Conservation (phyloP, 306 rosid genomes). For the Lablab purpureus region DNA sequence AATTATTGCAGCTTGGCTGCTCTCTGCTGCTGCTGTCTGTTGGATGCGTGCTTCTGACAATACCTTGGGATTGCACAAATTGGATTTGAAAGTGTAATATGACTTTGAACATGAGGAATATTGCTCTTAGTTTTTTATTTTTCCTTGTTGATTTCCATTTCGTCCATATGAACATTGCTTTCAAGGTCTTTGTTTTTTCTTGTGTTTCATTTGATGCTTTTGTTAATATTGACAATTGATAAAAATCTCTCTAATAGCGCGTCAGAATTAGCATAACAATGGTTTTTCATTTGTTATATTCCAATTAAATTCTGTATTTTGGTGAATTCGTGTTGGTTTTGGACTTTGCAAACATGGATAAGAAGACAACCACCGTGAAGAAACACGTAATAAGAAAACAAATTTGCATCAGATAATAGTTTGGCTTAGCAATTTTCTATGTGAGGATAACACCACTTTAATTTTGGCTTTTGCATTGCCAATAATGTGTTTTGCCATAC, state of each 20-base stretch:
- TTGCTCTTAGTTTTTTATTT: conserved; percentile 30
- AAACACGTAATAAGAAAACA: neutral
- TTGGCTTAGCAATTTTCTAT: neutral
- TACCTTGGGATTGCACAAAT: conserved; percentile 26
- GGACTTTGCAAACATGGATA: neutral
- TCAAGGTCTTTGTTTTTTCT: neutral
- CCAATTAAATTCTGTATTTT: neutral
- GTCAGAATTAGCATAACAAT: neutral
- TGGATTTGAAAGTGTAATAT: conserved; percentile 42
- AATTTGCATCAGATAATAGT: neutral
- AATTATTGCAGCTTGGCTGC: conserved; percentile 87
- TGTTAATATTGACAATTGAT: neutral
- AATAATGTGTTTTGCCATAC: neutral
- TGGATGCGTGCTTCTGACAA: conserved; percentile 89
- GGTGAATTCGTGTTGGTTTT: neutral
- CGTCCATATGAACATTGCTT: conserved; percentile 28
- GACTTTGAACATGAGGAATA: conserved; percentile 1
- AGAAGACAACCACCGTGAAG: neutral
- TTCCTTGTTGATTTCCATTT: conserved; percentile 19
- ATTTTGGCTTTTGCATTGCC: neutral
- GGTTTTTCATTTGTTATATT: neutral
- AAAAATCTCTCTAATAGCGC: neutral
- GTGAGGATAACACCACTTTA: neutral
- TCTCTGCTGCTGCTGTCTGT: conserved; percentile 91
- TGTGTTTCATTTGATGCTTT: neutral